phyloP scores from a whole-genome alignment of 495 filamentous ascomycete species.

The Friedmanniomyces simplex region DNA sequence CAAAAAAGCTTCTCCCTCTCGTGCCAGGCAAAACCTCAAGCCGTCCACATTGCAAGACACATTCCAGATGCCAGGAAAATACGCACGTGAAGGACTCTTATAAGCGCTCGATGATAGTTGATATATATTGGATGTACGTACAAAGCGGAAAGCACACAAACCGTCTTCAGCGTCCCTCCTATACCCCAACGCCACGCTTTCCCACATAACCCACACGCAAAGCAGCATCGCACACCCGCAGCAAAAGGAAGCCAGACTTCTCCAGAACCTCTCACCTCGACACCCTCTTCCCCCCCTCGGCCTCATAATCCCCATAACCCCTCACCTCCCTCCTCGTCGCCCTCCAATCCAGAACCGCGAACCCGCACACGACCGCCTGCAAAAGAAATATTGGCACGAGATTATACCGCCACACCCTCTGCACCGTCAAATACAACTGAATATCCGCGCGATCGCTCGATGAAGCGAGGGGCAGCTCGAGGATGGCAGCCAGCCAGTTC shows the following conservation, averaged over 20 bases:
- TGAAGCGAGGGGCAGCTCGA: conserved; percentile 35
- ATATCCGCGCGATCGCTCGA: conserved; percentile 31
- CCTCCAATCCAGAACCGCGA: conserved; percentile 4
- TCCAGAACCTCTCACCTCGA: too few species aligned
- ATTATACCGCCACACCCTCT: conserved; percentile 47
- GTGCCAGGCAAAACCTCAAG: too few species aligned
- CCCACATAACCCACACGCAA: not conserved
- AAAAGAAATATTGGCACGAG: conserved; percentile 39
- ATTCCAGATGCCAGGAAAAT: too few species aligned
- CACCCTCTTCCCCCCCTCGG: not conserved
- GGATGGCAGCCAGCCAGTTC: conserved; percentile 44
- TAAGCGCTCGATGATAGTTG: too few species aligned
- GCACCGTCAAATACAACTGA: conserved; percentile 32
- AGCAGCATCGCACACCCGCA: not conserved
- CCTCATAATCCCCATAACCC: not conserved
- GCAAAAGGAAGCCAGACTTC: not conserved
- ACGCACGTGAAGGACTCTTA: too few species aligned
- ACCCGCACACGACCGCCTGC: not conserved
- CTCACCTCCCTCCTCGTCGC: not conserved
- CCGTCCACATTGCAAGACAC: too few species aligned
- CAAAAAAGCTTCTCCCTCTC: too few species aligned
- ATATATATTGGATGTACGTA: too few species aligned
- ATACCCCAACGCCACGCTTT: not conserved
- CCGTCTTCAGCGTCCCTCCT: too few species aligned
- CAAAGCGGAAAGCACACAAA: too few species aligned